Evolutionary conservation across 495 filamentous ascomycete genomes (phyloP).

Genomic region (Aspergillus funiculosus): DNA sequence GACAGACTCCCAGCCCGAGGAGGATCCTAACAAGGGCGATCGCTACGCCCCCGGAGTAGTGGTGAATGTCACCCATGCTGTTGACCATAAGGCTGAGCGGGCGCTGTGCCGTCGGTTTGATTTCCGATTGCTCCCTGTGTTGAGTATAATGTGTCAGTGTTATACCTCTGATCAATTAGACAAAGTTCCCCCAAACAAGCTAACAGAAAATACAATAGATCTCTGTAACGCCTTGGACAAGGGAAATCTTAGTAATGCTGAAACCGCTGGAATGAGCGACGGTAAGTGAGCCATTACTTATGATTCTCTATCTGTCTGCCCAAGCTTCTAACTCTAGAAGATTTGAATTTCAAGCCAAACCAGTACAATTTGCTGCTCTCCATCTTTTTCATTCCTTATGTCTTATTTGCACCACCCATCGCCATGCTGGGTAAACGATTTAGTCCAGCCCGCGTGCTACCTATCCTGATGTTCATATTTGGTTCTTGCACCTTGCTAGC

Average conservation of each 20-base stretch:
- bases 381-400: conserved; percentile 76
- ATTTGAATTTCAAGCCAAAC: conserved; percentile 50
- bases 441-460: conserved; percentile 58
- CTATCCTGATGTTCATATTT: conserved; percentile 62
- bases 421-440: conserved; percentile 65
- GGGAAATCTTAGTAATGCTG: conserved; percentile 63
- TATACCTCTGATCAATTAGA: not conserved
- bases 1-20: conserved; percentile 10
- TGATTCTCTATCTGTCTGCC: not conserved
- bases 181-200: not conserved
- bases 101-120: conserved; percentile 62
- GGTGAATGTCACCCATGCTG: conserved; percentile 34
- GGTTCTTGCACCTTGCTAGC: conserved; percentile 54
- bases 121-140: conserved; percentile 53
- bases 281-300: conserved; percentile 25
- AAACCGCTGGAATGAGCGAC: conserved; percentile 54
- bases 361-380: conserved; percentile 68
- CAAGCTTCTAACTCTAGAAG: conserved; percentile 24
- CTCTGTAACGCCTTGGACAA: conserved; percentile 63
- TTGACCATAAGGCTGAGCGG: conserved; percentile 50
- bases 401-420: conserved; percentile 59
- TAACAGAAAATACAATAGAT: conserved; percentile 24
- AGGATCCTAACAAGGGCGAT: conserved; percentile 28
- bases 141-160: conserved; percentile 57
- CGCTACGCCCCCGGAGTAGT: conserved; percentile 29